Conservation (phyloP, 1,139 yeast genomes). For the Pichiaceae sp. region DNA sequence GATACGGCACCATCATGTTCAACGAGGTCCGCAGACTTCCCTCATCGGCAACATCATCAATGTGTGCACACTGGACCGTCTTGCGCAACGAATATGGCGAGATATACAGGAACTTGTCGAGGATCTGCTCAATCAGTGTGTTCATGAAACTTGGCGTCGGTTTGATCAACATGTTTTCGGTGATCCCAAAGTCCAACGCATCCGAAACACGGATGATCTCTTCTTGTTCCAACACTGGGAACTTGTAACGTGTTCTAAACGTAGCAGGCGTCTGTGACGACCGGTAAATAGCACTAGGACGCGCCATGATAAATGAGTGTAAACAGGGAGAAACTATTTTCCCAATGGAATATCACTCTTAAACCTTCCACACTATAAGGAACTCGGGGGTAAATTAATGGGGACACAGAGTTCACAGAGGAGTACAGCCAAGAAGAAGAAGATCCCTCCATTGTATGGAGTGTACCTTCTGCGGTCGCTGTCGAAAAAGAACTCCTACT, state of each 20-base stretch:
- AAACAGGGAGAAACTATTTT: not conserved
- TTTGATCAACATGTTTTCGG: conserved; percentile 52
- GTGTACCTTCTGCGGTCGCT: conserved; percentile 59
- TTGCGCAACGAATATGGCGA: conserved; percentile 38
- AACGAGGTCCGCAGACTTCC: conserved; percentile 28
- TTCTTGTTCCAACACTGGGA: conserved; percentile 58
- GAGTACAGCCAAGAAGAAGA: too few species aligned
- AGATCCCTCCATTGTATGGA: conserved; percentile 37
- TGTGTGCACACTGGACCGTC: conserved; percentile 23
- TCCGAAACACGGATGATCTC: conserved; percentile 31
- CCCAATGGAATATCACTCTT: not conserved
- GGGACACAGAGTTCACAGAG: too few species aligned
- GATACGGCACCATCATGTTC: conserved; percentile 44
- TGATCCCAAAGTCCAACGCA: conserved; percentile 35
- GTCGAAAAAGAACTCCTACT: conserved; percentile 47
- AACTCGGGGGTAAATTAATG: too few species aligned
- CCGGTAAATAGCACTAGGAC: conserved; percentile 24
- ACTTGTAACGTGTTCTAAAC: conserved; percentile 23
- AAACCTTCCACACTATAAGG: not conserved
- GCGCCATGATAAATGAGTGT: conserved; percentile 17
- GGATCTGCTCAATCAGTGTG: conserved; percentile 58
- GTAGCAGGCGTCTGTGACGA: conserved; percentile 7
- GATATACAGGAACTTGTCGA: conserved; percentile 62
- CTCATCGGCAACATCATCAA: conserved; percentile 24
- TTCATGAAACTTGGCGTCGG: conserved; percentile 63